These are phyloP conservation scores for Lagenaria siceraria DNA, from an alignment of 306 rosid genomes.

Conservation along the genomic window DNA sequence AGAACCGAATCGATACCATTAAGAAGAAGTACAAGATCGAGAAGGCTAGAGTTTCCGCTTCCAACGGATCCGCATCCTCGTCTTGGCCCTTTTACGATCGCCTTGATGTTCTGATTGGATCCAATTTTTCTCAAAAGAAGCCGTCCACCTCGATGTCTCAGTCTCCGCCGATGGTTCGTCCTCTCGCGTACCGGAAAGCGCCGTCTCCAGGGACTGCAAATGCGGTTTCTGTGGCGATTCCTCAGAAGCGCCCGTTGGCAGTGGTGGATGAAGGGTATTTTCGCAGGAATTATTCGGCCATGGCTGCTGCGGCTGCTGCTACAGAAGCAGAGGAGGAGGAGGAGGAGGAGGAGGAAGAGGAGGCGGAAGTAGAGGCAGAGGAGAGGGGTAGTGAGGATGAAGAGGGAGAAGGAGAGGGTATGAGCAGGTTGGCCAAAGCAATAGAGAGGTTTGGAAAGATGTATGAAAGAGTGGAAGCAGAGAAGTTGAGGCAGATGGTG, in stretches of 20 bases:
- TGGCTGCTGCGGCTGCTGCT: conserved; percentile 79
- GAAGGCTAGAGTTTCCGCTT: conserved; percentile 67
- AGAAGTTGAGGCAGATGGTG: conserved; percentile 81
- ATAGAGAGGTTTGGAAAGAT: conserved; percentile 69
- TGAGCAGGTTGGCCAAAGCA: conserved; percentile 69
- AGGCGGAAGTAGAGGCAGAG: conserved; percentile 15
- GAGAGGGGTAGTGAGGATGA: conserved; percentile 32
- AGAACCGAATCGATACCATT: conserved; percentile 84
- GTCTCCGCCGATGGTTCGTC: conserved; percentile 47
- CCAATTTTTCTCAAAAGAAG: conserved; percentile 34
- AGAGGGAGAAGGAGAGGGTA: conserved; percentile 55
- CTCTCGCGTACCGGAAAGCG: conserved; percentile 35
- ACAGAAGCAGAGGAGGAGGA: conserved; percentile 27
- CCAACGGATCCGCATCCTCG: conserved; percentile 33
- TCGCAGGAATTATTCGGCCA: conserved; percentile 71
- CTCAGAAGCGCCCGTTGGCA: conserved; percentile 52
- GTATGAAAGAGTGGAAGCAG: conserved; percentile 77
- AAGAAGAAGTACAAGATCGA: conserved; percentile 92
- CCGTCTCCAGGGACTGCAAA: conserved; percentile 14
- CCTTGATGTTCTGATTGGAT: conserved; percentile 51
- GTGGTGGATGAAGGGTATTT: conserved; percentile 43
- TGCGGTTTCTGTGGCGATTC: conserved; percentile 29
- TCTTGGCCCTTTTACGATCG: conserved; percentile 78
- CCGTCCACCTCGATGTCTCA: conserved; percentile 16
- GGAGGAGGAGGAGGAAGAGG: conserved; percentile 28